Evolutionary conservation across 83 land plant genomes (phyloP).

Genomic region (Picea abies): DNA sequence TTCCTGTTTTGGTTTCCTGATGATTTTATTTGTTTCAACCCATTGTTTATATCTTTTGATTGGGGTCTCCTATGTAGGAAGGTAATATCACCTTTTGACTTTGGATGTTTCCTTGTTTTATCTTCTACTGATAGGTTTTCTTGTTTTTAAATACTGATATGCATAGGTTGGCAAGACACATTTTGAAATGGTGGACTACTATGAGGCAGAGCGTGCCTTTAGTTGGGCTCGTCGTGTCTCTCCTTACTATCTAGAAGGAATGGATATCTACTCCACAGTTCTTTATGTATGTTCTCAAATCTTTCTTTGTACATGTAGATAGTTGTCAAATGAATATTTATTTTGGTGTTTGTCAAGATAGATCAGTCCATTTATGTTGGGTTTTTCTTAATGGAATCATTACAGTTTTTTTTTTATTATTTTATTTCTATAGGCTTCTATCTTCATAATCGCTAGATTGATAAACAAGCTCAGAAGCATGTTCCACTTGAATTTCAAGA

Average conservation of each 20-base stretch:
- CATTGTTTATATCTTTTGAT: not conserved
- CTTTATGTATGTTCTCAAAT: constrained; percentile 72
- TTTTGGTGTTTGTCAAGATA: not conserved
- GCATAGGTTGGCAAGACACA: constrained; percentile 91
- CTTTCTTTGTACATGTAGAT: not conserved
- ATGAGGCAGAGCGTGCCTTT: constrained; percentile 90
- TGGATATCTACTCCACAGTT: constrained; percentile 94
- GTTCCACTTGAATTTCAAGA: not conserved
- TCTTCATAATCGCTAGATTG: not conserved
- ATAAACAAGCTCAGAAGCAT: not conserved
- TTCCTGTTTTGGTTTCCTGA: no score
- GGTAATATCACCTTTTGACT: not conserved
- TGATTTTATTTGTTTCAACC: not conserved
- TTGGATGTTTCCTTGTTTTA: not conserved
- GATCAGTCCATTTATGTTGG: not conserved
- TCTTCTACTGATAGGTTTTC: not conserved
- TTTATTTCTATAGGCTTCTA: not conserved
- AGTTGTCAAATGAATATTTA: not conserved
- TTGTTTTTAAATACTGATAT: not conserved
- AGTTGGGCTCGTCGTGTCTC: constrained; percentile 76
- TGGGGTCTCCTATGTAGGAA: no score
- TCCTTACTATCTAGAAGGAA: constrained; percentile 88
- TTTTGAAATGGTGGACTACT: constrained; percentile 88
- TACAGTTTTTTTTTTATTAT: not conserved
- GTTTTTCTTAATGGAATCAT: no score